Percentiles rank a stretch among this genome's conserved stretches.
phyloP scores from a whole-genome alignment of 2,329 filamentous ascomycete species.

The Ceratocystis huliohia region DNA sequence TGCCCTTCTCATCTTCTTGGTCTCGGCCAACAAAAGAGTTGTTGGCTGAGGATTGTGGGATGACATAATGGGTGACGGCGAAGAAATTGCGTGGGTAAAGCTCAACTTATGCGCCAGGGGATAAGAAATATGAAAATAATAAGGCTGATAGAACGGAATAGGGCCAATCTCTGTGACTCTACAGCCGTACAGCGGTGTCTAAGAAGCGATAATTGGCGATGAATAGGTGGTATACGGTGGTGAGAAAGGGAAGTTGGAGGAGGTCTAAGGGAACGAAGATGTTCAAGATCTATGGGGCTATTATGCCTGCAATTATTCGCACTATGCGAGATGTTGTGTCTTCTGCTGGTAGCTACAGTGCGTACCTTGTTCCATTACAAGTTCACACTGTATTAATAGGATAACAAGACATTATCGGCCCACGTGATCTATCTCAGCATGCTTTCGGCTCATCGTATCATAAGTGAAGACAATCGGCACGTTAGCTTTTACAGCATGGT shows the following conservation, averaged over 20 bases:
- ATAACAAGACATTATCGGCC: neutral
- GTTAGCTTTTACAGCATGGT: neutral
- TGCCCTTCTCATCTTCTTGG: conserved; percentile 56
- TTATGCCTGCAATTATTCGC: neutral
- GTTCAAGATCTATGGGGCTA: neutral
- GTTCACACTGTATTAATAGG: neutral
- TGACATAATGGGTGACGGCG: conserved; percentile 1
- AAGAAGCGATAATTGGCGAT: neutral
- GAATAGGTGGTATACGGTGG: neutral
- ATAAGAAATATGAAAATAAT: too few relatives aligned
- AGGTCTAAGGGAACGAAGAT: neutral
- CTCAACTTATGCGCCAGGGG: neutral
- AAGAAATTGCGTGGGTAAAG: neutral
- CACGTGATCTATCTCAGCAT: neutral
- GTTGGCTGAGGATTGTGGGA: conserved; percentile 33
- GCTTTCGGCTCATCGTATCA: neutral
- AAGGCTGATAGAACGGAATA: neutral
- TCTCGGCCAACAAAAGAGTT: conserved; percentile 54
- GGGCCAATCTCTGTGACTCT: neutral
- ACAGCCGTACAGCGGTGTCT: neutral
- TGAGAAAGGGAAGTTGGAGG: neutral
- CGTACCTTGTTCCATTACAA: neutral
- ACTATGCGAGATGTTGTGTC: neutral
- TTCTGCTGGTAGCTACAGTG: neutral
- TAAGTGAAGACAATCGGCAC: neutral